Evolutionary conservation across 345 rosid genomes (phyloP), one percentile per base, ranked within the genome.

Genomic region (Lagerstroemia speciosa): DNA sequence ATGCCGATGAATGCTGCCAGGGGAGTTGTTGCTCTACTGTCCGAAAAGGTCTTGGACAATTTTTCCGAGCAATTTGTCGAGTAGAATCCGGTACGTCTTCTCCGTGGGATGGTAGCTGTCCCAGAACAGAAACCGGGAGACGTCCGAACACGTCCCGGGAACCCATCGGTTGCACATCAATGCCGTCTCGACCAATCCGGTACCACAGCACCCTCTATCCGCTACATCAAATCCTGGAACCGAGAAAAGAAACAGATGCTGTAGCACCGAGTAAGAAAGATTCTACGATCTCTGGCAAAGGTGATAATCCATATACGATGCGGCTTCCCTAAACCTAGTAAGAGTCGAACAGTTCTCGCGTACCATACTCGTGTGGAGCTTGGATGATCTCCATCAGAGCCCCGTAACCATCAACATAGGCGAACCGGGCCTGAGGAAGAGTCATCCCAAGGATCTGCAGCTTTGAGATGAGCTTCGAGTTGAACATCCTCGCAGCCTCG

Each of bases 31-130:
- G 19, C 34, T n/a, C n/a, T 58, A 27, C 34, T 37, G 27, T 16
- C 19, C 34, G 66, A 40, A 41, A 14, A 62, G 36, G 63, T 67
- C 34, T 27, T n/a, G 46, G 62, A 34, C 46, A 41, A 53, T 5
- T 19, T 67, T 67, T 46, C 70, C 63, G 19, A 67, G 52, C 38
- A 72, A 0, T 0, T 52, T 9, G 11, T 45, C 48, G 9, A 75
- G 14, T 10, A 81, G 58, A 14, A 69, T 38, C 50, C 36, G 67
- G 62, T 83, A 79, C 11, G 81, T 60, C 30, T 48, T 57, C 62
- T 84, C 82, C 0, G 88, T 67, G 7, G 84, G 85, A 61, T 82
- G 88, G 64, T 66, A 76, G 40, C 82, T 73, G 55, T 84, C 85
- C 84, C 88, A 84, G 71, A 84, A 84, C 20, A 79, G 29, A 43